Percentiles rank a stretch among this genome's conserved stretches.
These are phyloP conservation scores for Mortierella hygrophila DNA, from an alignment of 192 early-diverging fungal genomes.

Conservation along the genomic window DNA sequence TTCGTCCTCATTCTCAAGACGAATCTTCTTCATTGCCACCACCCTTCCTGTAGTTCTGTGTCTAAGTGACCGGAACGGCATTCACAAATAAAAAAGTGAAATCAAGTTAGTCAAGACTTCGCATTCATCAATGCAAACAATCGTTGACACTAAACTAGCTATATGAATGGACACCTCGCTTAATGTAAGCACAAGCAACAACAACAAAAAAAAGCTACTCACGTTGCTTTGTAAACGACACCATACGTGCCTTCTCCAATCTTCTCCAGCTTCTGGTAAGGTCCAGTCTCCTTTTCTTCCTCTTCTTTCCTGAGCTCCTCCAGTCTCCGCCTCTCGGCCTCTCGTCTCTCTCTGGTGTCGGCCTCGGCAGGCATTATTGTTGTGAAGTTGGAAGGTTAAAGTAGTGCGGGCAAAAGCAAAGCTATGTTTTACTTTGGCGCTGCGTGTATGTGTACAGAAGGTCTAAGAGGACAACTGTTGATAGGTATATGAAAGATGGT, in stretches of 20 bases:
- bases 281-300: constrained; percentile 33
- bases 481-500: background rate
- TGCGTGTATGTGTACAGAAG: background rate
- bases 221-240: constrained; percentile 81
- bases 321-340: background rate
- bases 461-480: background rate
- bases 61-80: background rate
- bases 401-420: background rate
- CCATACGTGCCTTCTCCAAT: constrained; percentile 86
- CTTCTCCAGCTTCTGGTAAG: constrained; percentile 81
- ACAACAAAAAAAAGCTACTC: constrained; percentile 4
- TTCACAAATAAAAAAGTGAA: background rate
- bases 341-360: constrained; percentile 1
- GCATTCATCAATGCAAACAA: background rate
- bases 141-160: background rate
- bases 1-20: constrained; percentile 74
- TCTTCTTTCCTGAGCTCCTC: background rate
- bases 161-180: background rate
- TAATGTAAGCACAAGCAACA: background rate
- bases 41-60: constrained; percentile 63
- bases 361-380: constrained; percentile 3
- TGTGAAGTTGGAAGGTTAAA: background rate
- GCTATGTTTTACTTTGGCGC: background rate
- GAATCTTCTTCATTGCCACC: constrained; percentile 86
- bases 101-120: background rate